These are phyloP conservation scores for Microsporum ferrugineum DNA, from an alignment of 2,329 filamentous ascomycete species.

Conservation along the genomic window DNA sequence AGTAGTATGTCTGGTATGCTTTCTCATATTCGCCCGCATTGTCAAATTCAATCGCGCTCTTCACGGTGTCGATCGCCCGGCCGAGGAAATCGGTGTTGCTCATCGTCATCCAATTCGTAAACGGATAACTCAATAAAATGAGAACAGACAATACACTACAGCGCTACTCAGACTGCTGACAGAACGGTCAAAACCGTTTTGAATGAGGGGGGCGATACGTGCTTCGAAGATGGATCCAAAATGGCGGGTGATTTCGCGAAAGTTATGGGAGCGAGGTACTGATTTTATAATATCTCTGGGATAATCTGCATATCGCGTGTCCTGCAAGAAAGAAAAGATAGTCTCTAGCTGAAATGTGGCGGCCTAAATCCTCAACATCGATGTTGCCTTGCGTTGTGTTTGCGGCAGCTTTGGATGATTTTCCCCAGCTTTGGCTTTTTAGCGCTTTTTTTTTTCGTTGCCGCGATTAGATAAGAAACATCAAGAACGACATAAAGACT, in stretches of 20 bases:
- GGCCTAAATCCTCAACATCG: background rate
- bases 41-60: conserved; percentile 94
- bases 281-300: background rate
- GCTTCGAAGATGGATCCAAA: background rate
- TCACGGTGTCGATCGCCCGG: conserved; percentile 90
- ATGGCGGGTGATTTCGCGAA: background rate
- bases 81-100: conserved; percentile 95
- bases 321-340: background rate
- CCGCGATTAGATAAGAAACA: conserved; percentile 1
- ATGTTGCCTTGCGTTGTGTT: background rate
- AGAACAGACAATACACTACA: background rate
- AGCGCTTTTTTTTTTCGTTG: conserved; percentile 9
- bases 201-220: background rate
- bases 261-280: background rate
- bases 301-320: background rate
- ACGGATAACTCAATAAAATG: background rate
- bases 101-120: conserved; percentile 45
- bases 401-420: background rate
- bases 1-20: conserved; percentile 92
- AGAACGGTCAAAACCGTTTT: background rate
- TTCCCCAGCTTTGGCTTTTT: conserved; percentile 8
- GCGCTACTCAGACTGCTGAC: background rate
- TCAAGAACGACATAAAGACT: background rate
- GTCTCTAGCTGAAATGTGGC: background rate
- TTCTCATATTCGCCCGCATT: conserved; percentile 94